Evolutionary conservation across 331 rosid genomes (phyloP), one percentile per base, ranked within the genome.

Genomic region (Quercus tomentella): DNA sequence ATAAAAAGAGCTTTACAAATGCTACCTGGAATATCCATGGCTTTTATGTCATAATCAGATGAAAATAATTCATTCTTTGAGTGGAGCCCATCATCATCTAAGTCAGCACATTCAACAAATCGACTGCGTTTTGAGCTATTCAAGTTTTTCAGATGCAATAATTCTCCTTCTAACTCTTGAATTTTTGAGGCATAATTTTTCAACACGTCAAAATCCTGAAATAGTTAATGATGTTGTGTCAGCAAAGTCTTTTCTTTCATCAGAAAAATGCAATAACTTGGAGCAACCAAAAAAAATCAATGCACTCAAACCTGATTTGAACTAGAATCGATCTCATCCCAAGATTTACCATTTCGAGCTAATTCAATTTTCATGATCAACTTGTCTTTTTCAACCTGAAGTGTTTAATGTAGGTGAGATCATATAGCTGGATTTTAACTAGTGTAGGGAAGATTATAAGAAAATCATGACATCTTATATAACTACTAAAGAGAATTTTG

Each of bases 301-400:
- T 14, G 56, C 35, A 60, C 75, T 75, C 83, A 23, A 35, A 94
- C 97, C 97, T 94, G 88, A 77, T 87, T 85, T 69, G 77, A 74
- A 84, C 76, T 79, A 68, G 87, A 88, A 73, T 92, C 95, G 17
- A 92, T 84, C 86, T 91, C 95, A 62, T 92, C 97, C 94, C 92
- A 92, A 77, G 98, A 84, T 88, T 89, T 91, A 76, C 97, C 98
- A 21, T 89, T 91, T 71, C 97, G 87, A 55, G 78, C 84, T 45
- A 89, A 82, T 83, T 94, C 97, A 70, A 94, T 89, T 89, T 85
- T 88, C 89, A 92, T 67, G 73, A 85, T 68, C 70, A 89, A 78
- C 72, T 85, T 84, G 78, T 87, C 98, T 73, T 85, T 94, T 80
- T 94, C 98, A 80, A 92, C 97, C 98, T 94, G 74, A 83, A 79